Percentiles rank a stretch among this genome's conserved stretches.
These are phyloP conservation scores for Leccinum pellstonianum DNA, from an alignment of 768 basidiomycete genomes.

Conservation along the genomic window DNA sequence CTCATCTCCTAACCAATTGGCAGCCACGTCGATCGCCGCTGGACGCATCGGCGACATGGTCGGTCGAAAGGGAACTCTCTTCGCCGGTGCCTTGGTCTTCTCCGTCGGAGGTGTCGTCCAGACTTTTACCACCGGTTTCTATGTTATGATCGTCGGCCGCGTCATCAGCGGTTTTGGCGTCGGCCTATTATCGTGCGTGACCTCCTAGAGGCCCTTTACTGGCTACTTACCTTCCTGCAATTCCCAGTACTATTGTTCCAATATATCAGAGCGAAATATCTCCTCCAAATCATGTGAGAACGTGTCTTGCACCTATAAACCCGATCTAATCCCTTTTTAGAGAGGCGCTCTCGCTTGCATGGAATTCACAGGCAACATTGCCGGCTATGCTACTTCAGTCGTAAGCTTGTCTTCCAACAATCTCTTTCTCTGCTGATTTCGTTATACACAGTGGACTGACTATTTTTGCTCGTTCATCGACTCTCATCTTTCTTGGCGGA, in stretches of 20 bases:
- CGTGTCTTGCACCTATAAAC: neutral
- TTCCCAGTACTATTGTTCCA: conserved; percentile 81
- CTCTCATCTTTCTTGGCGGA: conserved; percentile 85
- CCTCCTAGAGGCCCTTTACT: neutral
- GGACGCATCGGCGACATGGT: conserved; percentile 86
- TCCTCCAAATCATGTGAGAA: conserved; percentile 79
- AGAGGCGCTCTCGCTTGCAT: conserved; percentile 91
- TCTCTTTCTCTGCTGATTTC: neutral
- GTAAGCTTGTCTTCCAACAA: conserved; percentile 44
- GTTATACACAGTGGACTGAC: conserved; percentile 72
- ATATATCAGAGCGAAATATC: conserved; percentile 97
- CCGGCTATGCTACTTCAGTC: conserved; percentile 88
- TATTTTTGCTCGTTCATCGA: conserved; percentile 91
- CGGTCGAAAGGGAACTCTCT: conserved; percentile 82
- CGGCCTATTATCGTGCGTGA: conserved; percentile 77
- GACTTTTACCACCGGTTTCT: conserved; percentile 76
- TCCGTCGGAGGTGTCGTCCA: conserved; percentile 85
- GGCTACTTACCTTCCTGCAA: conserved; percentile 7
- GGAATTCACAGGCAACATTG: conserved; percentile 92
- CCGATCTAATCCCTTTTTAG: conserved; percentile 36
- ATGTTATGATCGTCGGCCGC: conserved; percentile 79
- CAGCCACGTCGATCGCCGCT: conserved; percentile 87
- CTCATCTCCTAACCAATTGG: neutral
- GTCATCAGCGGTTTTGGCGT: conserved; percentile 88
- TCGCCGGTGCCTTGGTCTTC: conserved; percentile 80